Base-by-base conservation (phyloP, 768 basidiomycete genomes). In the Coprinopsis sp. region DNA sequence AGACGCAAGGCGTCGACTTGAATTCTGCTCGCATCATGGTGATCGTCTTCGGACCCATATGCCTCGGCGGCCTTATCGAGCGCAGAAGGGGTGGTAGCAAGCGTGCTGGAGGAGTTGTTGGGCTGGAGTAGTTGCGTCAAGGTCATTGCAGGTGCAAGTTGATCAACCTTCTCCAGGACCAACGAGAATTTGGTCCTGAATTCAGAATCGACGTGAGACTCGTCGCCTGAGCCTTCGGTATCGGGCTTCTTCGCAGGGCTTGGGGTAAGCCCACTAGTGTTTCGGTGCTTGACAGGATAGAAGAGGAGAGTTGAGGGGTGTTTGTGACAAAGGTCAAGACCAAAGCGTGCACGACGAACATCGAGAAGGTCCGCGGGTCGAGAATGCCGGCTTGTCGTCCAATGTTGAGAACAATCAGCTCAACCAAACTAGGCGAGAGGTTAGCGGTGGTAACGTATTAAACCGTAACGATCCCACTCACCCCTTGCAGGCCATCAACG, bases 401-500 rank as follows among this genome's bases (percentile, higher is more conserved):
- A 52, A 94, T 82, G 59, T 96, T 96, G 57, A 94, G 77, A 4
- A 93, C 91, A 52, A 96, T 93, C 24, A 94, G 79, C 61, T 94
- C 91, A 19, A 93, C 90, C 19, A 82, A 69, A 25, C 81, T 82
- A 46, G 19, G 13, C 46, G 7, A 27, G 27, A 19, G 33, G 38
- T 30, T 36, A 54, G 24, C 21, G 29, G 19, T 8, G 18, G 19
- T 13, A 14, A 18, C n/a, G n/a, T n/a, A 39, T 2, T 14, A 37
- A 19, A 47, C 18, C 10, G 10, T 30, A 33, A 36, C 14, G 18
- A 23, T 30, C 14, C 3, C 13, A 64, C 76, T 39, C 48, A 86
- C 84, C 89, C 90, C 67, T 95, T 90, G 70, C 89, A 91, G 63
- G 79, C 81, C 92, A 96, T 96, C 21, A 96, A 65, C 37, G 83